Percentiles rank a stretch among this genome's conserved stretches.
Evolutionary conservation across 352 stramenopile species (phyloP).

Genomic region (Globisporangium abappressorium): DNA sequence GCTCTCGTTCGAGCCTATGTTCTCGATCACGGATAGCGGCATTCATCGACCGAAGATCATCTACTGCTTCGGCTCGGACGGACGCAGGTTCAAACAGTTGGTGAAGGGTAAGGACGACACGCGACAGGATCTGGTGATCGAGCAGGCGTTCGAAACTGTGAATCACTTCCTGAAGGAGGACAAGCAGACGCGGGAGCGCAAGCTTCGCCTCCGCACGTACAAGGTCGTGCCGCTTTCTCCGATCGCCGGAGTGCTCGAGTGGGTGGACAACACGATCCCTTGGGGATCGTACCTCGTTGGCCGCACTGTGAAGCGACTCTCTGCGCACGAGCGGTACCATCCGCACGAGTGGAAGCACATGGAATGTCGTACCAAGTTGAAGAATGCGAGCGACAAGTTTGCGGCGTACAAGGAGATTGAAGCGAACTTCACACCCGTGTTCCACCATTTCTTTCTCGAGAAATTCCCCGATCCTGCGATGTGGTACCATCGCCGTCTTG

Average conservation of each 20-base stretch:
- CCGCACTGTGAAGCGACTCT: constrained; percentile 42
- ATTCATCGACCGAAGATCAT: constrained; percentile 98
- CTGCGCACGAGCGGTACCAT: constrained; percentile 94
- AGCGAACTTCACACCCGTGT: constrained; percentile 94
- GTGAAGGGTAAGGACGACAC: constrained; percentile 94
- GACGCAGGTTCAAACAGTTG: constrained; percentile 91
- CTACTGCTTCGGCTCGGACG: constrained; percentile 93
- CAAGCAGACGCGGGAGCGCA: constrained; percentile 50
- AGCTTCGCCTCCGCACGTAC: constrained; percentile 95
- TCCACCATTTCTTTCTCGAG: constrained; percentile 98
- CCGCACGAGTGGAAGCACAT: constrained; percentile 91
- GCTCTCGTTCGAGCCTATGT: constrained; percentile 89
- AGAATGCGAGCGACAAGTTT: constrained; percentile 76
- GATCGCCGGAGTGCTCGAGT: constrained; percentile 96
- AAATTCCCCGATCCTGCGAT: constrained; percentile 92
- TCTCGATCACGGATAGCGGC: constrained; percentile 93
- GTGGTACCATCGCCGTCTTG: constrained; percentile 92
- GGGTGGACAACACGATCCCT: constrained; percentile 95
- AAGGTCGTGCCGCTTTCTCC: constrained; percentile 91
- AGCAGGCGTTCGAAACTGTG: constrained; percentile 88
- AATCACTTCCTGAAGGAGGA: constrained; percentile 87
- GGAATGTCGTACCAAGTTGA: constrained; percentile 77
- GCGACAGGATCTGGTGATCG: constrained; percentile 86
- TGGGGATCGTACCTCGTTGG: constrained; percentile 92
- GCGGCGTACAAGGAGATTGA: constrained; percentile 89